phyloP scores from a whole-genome alignment of 345 rosid species.

The Fremontodendron californicum region DNA sequence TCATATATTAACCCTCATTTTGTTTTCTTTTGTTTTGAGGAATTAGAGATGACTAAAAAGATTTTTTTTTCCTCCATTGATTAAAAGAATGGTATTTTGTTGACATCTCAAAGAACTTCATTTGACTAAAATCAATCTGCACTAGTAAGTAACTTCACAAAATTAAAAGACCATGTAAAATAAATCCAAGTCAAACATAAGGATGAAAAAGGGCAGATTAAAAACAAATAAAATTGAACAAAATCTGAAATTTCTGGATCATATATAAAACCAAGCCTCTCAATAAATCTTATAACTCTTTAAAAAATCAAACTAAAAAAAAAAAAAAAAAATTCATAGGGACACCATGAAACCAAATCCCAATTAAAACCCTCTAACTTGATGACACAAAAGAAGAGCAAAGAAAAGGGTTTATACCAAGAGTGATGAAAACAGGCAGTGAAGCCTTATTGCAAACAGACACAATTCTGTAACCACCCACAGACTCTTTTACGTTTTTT shows the following conservation, averaged over 20 bases:
- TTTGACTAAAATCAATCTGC: not conserved
- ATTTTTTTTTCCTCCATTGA: not conserved
- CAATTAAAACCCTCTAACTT: not conserved
- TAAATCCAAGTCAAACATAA: not conserved
- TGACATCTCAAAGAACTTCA: not conserved
- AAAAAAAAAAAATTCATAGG: not conserved
- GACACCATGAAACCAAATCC: not conserved
- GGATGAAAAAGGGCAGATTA: not conserved
- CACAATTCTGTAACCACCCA: not conserved
- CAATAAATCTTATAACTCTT: not conserved
- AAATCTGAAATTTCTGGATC: not conserved
- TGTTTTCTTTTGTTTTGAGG: not conserved
- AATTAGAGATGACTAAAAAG: not conserved
- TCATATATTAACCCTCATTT: not conserved
- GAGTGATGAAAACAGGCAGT: not conserved
- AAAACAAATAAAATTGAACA: not conserved
- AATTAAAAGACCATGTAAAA: not conserved
- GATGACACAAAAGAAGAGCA: not conserved
- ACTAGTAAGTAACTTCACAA: not conserved
- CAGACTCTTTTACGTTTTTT: not conserved
- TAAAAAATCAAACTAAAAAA: not conserved
- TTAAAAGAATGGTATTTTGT: not conserved
- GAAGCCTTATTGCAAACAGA: not conserved
- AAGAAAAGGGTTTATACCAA: conserved; percentile 1
- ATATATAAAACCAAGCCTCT: not conserved